Percentiles rank a stretch among this genome's conserved stretches.
Conservation (phyloP, 805 yeast species). For the Ogataea nakhonphanomensis region DNA sequence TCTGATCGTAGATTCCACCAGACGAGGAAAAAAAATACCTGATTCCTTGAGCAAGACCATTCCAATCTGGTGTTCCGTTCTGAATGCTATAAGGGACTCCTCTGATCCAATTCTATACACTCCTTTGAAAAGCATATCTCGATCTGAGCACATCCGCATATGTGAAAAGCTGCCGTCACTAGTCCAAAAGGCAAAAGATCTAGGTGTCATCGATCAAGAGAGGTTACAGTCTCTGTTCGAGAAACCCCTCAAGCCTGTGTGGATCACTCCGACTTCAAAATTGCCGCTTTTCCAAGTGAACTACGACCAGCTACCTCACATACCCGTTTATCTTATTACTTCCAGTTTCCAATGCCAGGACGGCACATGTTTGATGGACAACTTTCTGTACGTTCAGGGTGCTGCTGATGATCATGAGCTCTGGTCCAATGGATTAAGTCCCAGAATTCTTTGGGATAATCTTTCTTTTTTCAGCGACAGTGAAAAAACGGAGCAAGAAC, state of each 20-base stretch:
- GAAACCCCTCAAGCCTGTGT: slow-evolving; percentile 60
- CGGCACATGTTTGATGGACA: slow-evolving; percentile 45
- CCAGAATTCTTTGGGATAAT: slow-evolving; percentile 56
- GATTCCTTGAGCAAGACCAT: slow-evolving; percentile 84
- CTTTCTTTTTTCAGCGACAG: slow-evolving; percentile 23
- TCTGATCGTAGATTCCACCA: slow-evolving; percentile 75
- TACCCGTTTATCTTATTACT: slow-evolving; percentile 51
- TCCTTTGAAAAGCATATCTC: slow-evolving; percentile 53
- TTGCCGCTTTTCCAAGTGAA: slow-evolving; percentile 6
- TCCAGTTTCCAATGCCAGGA: slow-evolving; percentile 62
- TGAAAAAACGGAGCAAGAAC: slow-evolving; percentile 30
- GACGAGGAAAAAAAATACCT: slow-evolving; percentile 81
- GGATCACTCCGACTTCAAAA: slow-evolving; percentile 58
- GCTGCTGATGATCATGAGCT: slow-evolving; percentile 93
- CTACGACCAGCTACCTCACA: slow-evolving; percentile 28
- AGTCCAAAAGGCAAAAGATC: slow-evolving; percentile 38
- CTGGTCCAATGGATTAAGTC: slow-evolving; percentile 63
- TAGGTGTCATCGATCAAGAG: slow-evolving; percentile 6
- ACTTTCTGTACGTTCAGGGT: slow-evolving; percentile 76
- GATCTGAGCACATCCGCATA: slow-evolving; percentile 55
- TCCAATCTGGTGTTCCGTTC: slow-evolving; percentile 64
- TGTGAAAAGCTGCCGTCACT: slow-evolving; percentile 44
- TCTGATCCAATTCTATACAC: slow-evolving; percentile 32
- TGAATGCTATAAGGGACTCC: slow-evolving; percentile 11
- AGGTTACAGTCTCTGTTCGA: slow-evolving; percentile 14